phyloP scores from a whole-genome alignment of 352 stramenopile genomes.

The Globisporangium iwayamae region DNA sequence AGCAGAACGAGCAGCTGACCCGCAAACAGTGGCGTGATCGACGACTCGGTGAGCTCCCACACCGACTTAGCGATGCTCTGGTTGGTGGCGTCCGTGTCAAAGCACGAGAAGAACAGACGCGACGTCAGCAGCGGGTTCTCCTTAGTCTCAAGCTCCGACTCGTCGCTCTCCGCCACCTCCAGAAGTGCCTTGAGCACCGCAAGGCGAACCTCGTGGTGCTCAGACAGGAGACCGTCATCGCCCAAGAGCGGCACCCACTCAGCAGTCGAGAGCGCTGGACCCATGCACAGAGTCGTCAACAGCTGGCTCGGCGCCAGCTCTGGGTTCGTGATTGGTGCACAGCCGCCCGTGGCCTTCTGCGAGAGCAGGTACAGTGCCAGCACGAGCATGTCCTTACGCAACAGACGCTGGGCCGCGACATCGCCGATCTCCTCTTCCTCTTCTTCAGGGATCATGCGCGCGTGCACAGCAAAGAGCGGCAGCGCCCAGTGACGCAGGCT shows the following conservation, averaged over 20 bases:
- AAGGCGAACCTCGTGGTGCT: conserved; percentile 45
- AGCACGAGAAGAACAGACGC: conserved; percentile 62
- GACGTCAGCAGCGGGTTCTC: conserved; percentile 50
- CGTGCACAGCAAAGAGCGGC: conserved; percentile 74
- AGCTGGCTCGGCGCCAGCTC: conserved; percentile 54
- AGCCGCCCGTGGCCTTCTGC: conserved; percentile 44
- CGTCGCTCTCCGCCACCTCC: conserved; percentile 53
- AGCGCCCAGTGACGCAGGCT: conserved; percentile 63
- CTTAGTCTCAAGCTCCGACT: conserved; percentile 38
- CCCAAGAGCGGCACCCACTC: conserved; percentile 75
- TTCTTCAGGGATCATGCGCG: conserved; percentile 84
- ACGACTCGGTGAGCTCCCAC: conserved; percentile 52
- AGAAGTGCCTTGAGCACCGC: conserved; percentile 61
- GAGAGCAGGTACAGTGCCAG: conserved; percentile 59
- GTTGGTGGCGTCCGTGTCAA: conserved; percentile 63
- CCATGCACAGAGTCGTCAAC: conserved; percentile 54
- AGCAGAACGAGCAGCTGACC: conserved; percentile 67
- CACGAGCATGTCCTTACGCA: conserved; percentile 76
- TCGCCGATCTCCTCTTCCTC: conserved; percentile 88
- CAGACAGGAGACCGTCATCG: conserved; percentile 65
- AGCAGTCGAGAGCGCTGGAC: conserved; percentile 41
- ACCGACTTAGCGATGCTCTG: conserved; percentile 52
- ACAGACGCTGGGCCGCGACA: conserved; percentile 60
- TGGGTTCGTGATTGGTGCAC: conserved; percentile 58
- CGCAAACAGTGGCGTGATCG: conserved; percentile 58